Conservation (phyloP, 164 flowering plant genomes). For the Santalum album region DNA sequence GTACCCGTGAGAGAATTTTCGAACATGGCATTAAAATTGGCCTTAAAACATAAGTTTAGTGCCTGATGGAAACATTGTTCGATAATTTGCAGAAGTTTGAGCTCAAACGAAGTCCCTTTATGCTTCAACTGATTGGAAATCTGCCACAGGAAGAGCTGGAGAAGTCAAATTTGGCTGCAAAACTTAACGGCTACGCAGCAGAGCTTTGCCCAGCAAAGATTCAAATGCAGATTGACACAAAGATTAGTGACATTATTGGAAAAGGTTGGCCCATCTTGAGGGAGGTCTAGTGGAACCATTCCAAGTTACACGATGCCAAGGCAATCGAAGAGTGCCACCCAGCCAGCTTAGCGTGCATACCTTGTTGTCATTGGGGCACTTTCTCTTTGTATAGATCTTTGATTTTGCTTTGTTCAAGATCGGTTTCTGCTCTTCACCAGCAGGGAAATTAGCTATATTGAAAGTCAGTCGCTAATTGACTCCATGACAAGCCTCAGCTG, state of each 20-base stretch:
- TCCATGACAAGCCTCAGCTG: too few species aligned
- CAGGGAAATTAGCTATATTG: too few species aligned
- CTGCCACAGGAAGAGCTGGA: conserved; percentile 78
- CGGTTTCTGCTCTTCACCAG: too few species aligned
- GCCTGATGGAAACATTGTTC: not conserved
- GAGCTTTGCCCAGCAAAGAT: conserved; percentile 70
- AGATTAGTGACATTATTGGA: conserved; percentile 57
- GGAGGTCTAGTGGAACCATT: conserved; percentile 30
- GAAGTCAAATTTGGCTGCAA: conserved; percentile 65
- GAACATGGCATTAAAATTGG: too few species aligned
- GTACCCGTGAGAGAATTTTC: too few species aligned
- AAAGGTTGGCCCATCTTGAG: conserved; percentile 90
- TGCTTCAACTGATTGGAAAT: conserved; percentile 85
- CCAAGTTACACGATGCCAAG: too few species aligned
- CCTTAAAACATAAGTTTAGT: conserved; percentile 35
- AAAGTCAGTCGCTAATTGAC: too few species aligned
- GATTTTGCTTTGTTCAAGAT: too few species aligned
- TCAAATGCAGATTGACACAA: conserved; percentile 59
- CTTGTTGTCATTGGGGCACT: too few species aligned
- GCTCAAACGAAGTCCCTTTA: conserved; percentile 66
- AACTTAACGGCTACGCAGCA: conserved; percentile 79
- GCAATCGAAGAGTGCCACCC: too few species aligned
- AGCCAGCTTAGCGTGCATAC: too few species aligned
- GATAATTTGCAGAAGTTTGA: conserved; percentile 72
- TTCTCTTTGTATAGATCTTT: too few species aligned